Percentiles rank a stretch among this genome's conserved stretches.
Conservation (phyloP, 2,329 filamentous ascomycete species). For the Arthrinium phaeospermum region DNA sequence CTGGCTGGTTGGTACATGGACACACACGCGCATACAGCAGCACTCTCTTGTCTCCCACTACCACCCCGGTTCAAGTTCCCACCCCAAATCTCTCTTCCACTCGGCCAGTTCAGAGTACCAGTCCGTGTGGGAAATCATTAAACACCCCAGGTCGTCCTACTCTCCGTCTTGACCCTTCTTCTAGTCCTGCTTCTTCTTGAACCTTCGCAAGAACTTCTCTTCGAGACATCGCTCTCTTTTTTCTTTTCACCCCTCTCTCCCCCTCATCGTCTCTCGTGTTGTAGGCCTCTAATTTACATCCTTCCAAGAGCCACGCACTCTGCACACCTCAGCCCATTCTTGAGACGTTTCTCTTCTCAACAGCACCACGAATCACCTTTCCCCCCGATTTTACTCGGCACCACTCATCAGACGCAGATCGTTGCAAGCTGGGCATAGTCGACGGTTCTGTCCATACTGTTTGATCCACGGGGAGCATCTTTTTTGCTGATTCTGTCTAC, state of each 20-base stretch:
- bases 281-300: conserved; percentile 34
- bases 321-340: conserved; percentile 35
- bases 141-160: conserved; percentile 38
- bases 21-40: conserved; percentile 15
- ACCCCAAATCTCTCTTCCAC: conserved; percentile 27
- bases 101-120: conserved; percentile 33
- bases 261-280: conserved; percentile 38
- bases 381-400: conserved; percentile 11
- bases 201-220: conserved; percentile 43
- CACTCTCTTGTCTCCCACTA: conserved; percentile 1
- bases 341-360: conserved; percentile 25
- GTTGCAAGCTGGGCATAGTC: conserved; percentile 42
- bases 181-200: conserved; percentile 44
- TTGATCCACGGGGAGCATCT: conserved; percentile 37
- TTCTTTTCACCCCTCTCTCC: conserved; percentile 40
- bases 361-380: conserved; percentile 19
- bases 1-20: background rate
- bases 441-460: conserved; percentile 34
- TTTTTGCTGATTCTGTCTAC: conserved; percentile 36
- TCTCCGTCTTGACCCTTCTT: conserved; percentile 35
- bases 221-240: conserved; percentile 47
- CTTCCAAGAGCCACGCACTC: conserved; percentile 35
- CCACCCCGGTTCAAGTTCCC: conserved; percentile 18
- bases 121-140: conserved; percentile 40
- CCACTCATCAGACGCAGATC: conserved; percentile 39